These are phyloP conservation scores for Phytophthora lateralis DNA, from an alignment of 352 stramenopile genomes.

Conservation along the genomic window DNA sequence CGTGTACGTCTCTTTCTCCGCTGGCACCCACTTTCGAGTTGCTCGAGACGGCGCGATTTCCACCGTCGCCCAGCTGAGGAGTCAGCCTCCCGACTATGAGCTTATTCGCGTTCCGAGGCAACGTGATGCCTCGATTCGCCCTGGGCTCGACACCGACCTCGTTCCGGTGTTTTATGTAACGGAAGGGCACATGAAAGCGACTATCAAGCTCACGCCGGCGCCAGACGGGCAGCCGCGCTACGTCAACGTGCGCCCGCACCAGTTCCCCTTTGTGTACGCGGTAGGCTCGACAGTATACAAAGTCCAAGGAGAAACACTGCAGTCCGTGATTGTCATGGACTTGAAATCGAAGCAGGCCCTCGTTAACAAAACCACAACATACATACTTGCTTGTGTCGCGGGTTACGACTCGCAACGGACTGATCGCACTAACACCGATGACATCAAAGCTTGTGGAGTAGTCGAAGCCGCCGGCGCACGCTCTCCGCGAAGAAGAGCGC, in stretches of 20 bases:
- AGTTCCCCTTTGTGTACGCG: too few relatives aligned
- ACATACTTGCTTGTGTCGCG: background rate
- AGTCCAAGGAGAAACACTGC: constrained; percentile 21
- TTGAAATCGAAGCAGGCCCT: background rate
- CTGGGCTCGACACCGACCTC: background rate
- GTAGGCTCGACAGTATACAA: constrained; percentile 26
- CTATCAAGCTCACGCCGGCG: background rate
- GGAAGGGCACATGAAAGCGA: background rate
- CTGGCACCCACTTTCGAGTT: constrained; percentile 3
- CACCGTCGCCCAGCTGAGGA: background rate
- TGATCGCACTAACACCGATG: background rate
- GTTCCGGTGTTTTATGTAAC: constrained; percentile 8
- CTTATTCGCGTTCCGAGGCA: background rate
- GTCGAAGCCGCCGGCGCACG: too few relatives aligned
- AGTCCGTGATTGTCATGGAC: constrained; percentile 11
- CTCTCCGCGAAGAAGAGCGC: too few relatives aligned
- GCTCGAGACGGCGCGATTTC: constrained; percentile 2
- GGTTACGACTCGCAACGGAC: background rate
- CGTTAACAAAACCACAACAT: background rate
- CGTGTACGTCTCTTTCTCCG: background rate
- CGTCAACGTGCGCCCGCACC: constrained; percentile 8
- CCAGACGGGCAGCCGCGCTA: background rate
- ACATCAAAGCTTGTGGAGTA: background rate
- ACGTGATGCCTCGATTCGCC: background rate
- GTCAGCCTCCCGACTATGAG: background rate